Evolutionary conservation across 2,329 filamentous ascomycete genomes (phyloP).

Genomic region (Esteya vermicola): DNA sequence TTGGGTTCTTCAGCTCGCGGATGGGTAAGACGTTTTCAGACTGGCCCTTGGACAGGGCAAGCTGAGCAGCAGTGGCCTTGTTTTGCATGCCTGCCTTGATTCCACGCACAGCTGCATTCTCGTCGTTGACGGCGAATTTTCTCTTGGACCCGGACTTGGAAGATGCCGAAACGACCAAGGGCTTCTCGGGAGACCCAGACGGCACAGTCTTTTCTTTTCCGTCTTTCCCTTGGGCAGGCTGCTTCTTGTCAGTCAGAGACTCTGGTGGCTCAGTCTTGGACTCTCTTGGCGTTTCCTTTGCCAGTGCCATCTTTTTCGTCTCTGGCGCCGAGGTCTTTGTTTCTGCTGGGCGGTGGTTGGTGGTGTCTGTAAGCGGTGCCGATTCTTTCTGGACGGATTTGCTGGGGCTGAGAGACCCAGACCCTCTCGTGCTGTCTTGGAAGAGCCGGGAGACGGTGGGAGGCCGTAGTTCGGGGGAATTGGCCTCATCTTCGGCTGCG

Average conservation of each 20-base stretch:
- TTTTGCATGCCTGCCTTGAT: constrained; percentile 16
- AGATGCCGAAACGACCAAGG: no score
- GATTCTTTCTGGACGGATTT: no score
- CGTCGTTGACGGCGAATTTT: constrained; percentile 41
- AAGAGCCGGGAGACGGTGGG: constrained; percentile 41
- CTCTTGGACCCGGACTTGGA: constrained; percentile 41
- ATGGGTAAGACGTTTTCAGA: constrained; percentile 6
- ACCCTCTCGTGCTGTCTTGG: constrained; percentile 1
- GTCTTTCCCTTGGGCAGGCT: not conserved
- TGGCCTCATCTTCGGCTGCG: constrained; percentile 31
- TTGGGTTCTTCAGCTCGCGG: constrained; percentile 19
- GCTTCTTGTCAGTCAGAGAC: not conserved
- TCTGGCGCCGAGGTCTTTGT: no score
- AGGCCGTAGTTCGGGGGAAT: constrained; percentile 56
- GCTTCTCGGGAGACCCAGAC: not conserved
- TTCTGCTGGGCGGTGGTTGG: no score
- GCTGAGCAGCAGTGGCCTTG: constrained; percentile 14
- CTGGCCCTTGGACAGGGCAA: constrained; percentile 10
- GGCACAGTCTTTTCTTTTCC: not conserved
- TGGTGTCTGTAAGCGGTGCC: not conserved
- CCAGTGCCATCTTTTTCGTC: no score
- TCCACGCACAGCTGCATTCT: constrained; percentile 25
- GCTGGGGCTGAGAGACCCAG: constrained; percentile 22
- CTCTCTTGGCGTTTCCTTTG: no score
- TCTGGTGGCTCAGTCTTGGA: not conserved